Evolutionary conservation across 495 filamentous ascomycete species (phyloP).

Genomic region (Aspergillus nanangensis): DNA sequence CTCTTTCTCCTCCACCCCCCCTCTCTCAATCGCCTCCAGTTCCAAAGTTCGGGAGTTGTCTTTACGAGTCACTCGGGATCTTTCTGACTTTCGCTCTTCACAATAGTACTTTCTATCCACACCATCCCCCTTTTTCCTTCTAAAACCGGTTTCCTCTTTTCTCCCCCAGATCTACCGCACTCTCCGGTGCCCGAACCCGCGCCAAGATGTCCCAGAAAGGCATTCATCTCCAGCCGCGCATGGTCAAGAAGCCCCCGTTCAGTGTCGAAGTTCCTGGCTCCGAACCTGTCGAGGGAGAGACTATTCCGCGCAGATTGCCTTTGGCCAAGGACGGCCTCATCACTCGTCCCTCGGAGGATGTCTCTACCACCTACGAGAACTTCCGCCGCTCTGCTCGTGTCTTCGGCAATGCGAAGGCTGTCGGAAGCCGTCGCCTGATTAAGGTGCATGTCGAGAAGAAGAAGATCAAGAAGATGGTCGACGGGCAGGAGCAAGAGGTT

Average conservation of each 20-base stretch:
- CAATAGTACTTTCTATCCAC: neutral
- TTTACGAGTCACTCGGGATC: no score
- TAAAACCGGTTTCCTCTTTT: conserved; percentile 9
- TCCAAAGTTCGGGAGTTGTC: no score
- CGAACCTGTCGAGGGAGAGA: conserved; percentile 76
- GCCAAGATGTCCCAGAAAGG: conserved; percentile 45
- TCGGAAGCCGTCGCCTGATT: conserved; percentile 77
- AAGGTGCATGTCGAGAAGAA: conserved; percentile 87
- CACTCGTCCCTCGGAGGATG: conserved; percentile 60
- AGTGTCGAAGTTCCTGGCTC: conserved; percentile 73
- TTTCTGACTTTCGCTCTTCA: no score
- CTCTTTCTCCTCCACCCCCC: no score
- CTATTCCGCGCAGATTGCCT: conserved; percentile 79
- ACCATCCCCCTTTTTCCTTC: conserved; percentile 1
- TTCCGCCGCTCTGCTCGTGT: conserved; percentile 70
- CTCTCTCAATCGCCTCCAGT: no score
- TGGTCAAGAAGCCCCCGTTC: conserved; percentile 59
- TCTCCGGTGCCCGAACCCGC: neutral
- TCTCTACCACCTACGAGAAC: conserved; percentile 84
- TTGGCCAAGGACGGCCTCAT: conserved; percentile 65
- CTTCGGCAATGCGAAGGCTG: conserved; percentile 83
- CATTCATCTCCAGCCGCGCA: conserved; percentile 57
- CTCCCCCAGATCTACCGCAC: neutral
- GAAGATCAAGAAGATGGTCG: conserved; percentile 94
- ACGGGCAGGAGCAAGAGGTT: conserved; percentile 82